phyloP scores from a whole-genome alignment of 1,284 basidiomycete genomes.

The Cutaneotrichosporon sp. region DNA sequence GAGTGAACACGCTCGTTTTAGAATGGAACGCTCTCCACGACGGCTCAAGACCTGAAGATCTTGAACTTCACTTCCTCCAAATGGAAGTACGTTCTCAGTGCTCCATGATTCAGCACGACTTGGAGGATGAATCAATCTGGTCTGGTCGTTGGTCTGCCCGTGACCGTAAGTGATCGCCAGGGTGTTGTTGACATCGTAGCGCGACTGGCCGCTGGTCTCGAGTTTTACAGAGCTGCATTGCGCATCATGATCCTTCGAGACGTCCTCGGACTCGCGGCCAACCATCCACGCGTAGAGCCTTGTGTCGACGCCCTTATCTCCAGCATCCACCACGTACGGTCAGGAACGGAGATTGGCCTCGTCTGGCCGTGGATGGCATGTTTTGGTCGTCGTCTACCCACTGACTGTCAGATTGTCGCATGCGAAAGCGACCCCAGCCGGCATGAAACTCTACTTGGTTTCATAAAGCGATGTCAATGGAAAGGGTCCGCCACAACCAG shows the following conservation, averaged over 20 bases:
- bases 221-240: conserved; percentile 1
- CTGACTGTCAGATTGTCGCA: background rate
- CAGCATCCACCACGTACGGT: background rate
- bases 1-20: background rate
- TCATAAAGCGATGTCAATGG: conserved; percentile 1
- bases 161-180: background rate
- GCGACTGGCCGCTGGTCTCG: background rate
- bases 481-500: background rate
- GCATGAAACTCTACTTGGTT: background rate
- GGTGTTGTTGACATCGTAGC: background rate
- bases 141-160: background rate
- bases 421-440: background rate
- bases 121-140: conserved; percentile 1
- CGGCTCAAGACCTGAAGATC: background rate
- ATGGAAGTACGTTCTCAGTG: conserved; percentile 1
- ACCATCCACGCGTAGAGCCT: background rate
- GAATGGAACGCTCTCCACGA: background rate
- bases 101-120: conserved; percentile 3
- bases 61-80: background rate
- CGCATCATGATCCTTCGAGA: conserved; percentile 1
- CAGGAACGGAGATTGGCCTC: conserved; percentile 1
- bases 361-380: background rate
- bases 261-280: background rate
- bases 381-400: no score
- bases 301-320: background rate